These are phyloP conservation scores for Auxenochlorella protothecoides DNA, from an alignment of 139 green algal genomes.

Conservation along the genomic window DNA sequence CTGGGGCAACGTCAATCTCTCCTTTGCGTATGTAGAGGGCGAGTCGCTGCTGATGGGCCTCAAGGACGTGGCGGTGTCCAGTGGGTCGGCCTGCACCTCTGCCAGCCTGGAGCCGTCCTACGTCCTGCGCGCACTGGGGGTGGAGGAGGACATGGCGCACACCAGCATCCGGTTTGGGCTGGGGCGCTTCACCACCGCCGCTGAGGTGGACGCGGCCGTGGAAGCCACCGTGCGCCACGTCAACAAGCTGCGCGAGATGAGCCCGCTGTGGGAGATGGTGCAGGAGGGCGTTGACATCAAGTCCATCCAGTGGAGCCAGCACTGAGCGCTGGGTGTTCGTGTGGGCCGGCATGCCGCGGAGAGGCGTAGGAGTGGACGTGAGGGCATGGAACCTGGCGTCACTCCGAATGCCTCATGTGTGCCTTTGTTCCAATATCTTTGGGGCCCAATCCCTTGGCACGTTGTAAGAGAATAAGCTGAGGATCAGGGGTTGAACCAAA, in stretches of 20 bases:
- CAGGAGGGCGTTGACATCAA: conserved; percentile 90
- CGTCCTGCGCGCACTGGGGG: conserved; percentile 90
- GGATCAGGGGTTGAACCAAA: too few species aligned
- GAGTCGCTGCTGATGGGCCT: conserved; percentile 96
- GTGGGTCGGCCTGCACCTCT: conserved; percentile 85
- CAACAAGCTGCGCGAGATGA: conserved; percentile 92
- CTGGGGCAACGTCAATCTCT: conserved; percentile 81
- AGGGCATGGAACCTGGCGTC: too few species aligned
- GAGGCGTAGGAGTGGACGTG: too few species aligned
- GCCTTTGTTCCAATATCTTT: too few species aligned
- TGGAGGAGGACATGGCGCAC: conserved; percentile 98
- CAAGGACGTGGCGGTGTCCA: conserved; percentile 86
- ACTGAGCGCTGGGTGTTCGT: conserved; percentile 30
- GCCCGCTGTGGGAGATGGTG: conserved; percentile 96
- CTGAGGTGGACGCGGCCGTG: conserved; percentile 78
- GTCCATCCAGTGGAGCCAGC: conserved; percentile 92
- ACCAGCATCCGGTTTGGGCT: conserved; percentile 81
- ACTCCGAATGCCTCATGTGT: too few species aligned
- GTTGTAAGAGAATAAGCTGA: too few species aligned
- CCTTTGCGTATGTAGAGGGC: conserved; percentile 95
- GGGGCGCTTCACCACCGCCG: conserved; percentile 90
- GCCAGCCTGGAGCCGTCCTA: conserved; percentile 93
- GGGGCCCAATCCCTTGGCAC: too few species aligned
- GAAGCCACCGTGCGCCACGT: conserved; percentile 80
- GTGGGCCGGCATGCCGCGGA: too few species aligned